Conservation (phyloP, 495 filamentous ascomycete genomes). For the Terfezia boudieri region DNA sequence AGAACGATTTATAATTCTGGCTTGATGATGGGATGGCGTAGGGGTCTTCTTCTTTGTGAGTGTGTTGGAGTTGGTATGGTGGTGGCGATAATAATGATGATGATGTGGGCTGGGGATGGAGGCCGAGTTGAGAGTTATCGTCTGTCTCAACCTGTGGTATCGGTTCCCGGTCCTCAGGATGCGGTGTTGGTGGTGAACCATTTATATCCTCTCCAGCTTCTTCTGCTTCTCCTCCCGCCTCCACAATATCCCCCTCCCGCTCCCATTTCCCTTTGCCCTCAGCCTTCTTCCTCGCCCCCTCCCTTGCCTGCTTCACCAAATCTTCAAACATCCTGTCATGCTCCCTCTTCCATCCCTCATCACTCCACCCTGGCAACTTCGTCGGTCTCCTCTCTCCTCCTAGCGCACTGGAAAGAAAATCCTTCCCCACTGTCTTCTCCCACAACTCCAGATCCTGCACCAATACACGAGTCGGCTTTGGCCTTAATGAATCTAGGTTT, state of each 20-base stretch:
- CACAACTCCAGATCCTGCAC: constrained; percentile 57
- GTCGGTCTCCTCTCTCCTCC: constrained; percentile 8
- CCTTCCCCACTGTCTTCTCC: constrained; percentile 51
- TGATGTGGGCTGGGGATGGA: too few relatives aligned
- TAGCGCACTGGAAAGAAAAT: background rate
- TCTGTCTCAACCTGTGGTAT: background rate
- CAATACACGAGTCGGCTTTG: constrained; percentile 46
- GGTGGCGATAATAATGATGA: too few relatives aligned
- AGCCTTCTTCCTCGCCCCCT: constrained; percentile 21
- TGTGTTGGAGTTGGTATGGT: too few relatives aligned
- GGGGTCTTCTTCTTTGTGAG: too few relatives aligned
- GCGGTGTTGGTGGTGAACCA: background rate
- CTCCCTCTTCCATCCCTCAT: constrained; percentile 42
- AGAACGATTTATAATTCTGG: background rate
- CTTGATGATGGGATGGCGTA: too few relatives aligned
- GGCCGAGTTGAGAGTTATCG: background rate
- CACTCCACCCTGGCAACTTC: constrained; percentile 11
- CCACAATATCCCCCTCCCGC: constrained; percentile 6
- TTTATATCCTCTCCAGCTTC: background rate
- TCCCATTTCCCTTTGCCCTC: constrained; percentile 11
- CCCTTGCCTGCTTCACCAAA: constrained; percentile 47
- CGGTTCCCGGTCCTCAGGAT: background rate
- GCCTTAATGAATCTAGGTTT: constrained; percentile 63
- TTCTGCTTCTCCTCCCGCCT: background rate
- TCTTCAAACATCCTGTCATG: constrained; percentile 53